Base-by-base conservation (phyloP, 768 basidiomycete genomes). In the Boletellus ananas region DNA sequence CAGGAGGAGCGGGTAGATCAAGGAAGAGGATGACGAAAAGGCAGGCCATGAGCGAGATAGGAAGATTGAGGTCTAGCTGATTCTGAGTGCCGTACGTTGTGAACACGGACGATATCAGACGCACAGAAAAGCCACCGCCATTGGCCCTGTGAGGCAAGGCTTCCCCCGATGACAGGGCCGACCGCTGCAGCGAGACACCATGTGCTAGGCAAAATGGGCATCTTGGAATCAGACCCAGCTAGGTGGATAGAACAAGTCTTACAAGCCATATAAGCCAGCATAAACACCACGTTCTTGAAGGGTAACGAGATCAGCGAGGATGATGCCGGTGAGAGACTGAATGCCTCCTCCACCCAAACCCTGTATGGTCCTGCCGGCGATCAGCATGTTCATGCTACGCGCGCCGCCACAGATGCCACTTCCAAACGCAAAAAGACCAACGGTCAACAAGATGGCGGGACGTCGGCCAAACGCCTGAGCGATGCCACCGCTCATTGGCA, bases 261-360 rank as follows among this genome's bases (percentile, higher is more conserved):
- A 58, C 56, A 60, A 35, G 4, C 45, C 55, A 41, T 49, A 59
- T 27, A 73, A 27, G 18, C 67, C 68, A 2, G 64, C 55, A 33
- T 69, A 74, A 6, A 58, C 27, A 8, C 74, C 75, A 6, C 75
- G 70, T 48, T 75, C 71, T n/a, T 63, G 58, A 9, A 77, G 66
- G 13, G 75, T 66, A 7, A 76, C 70, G 7, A 77, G 58, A 56
- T 77, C 75, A n/a, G 71, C 67, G 2, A 73, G 53, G 42, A 76
- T 59, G 50, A 76, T 72, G 37, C 72, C 68, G 4, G 69, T 61
- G 36, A 71, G 58, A 7, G 64, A 57, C 8, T 67, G 48, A 34
- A 72, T 68, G 7, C 70, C 70, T 6, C 72, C 72, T 7, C 67
- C 65, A 1, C 70, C 70, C 35, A 72, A 46, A 34, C 70, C 70